A percentile compares a stretch with the other conserved stretches of the same genome.
phyloP scores from a whole-genome alignment of 208 protist genomes.

The Trypanosomatidae sp. region DNA sequence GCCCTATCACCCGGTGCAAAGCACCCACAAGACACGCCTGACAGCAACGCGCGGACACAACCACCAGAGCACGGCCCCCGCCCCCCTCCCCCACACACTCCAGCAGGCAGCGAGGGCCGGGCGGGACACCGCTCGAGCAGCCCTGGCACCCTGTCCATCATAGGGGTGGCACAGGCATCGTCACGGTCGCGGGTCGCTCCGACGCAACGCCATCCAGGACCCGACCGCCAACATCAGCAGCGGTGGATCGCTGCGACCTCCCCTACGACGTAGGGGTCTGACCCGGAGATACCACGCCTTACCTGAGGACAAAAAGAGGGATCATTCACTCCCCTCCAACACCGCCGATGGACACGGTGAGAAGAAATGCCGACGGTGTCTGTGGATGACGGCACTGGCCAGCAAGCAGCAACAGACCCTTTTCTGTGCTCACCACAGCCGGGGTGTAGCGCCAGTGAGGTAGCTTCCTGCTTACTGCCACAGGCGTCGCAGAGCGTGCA shows the following conservation, averaged over 20 bases:
- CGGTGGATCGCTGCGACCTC: background rate
- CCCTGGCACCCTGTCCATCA: too few relatives aligned
- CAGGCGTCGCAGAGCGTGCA: constrained; percentile 6
- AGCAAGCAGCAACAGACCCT: constrained; percentile 54
- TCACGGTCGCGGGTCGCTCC: background rate
- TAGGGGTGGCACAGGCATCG: too few relatives aligned
- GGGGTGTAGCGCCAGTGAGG: constrained; percentile 80
- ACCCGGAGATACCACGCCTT: background rate
- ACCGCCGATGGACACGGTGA: constrained; percentile 16
- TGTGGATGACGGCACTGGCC: constrained; percentile 76
- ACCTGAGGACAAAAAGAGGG: background rate
- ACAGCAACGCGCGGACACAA: background rate
- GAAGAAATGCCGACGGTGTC: constrained; percentile 23
- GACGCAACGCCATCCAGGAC: background rate
- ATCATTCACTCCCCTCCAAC: background rate
- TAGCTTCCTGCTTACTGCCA: background rate
- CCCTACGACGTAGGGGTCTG: background rate
- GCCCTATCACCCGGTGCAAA: background rate
- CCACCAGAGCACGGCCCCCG: background rate
- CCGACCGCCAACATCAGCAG: background rate
- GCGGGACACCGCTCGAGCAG: too few relatives aligned
- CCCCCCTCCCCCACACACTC: background rate
- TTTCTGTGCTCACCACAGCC: constrained; percentile 25
- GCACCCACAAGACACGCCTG: background rate
- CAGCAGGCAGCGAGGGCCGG: too few relatives aligned